phyloP scores from a whole-genome alignment of 2,329 filamentous ascomycete species.

The Neopestalotiopsis sp. region DNA sequence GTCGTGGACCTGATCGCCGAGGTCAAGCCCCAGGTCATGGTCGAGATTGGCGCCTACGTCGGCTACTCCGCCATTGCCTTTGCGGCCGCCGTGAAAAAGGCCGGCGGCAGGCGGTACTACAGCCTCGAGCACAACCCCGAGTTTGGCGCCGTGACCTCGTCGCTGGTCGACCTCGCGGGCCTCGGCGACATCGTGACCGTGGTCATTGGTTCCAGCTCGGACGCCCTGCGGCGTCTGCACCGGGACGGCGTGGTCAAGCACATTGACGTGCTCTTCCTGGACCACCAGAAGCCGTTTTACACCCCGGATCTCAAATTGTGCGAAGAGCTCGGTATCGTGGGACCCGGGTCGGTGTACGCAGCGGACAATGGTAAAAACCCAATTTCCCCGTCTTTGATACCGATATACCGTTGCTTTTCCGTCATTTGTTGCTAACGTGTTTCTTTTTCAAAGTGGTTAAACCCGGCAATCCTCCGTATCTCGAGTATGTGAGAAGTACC shows the following conservation, averaged over 20 bases:
- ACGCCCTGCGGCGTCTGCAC: conserved; percentile 67
- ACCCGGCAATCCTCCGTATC: conserved; percentile 73
- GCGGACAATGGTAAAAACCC: conserved; percentile 63
- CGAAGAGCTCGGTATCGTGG: conserved; percentile 71
- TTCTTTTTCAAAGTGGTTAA: conserved; percentile 56
- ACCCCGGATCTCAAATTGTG: conserved; percentile 77
- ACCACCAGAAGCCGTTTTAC: conserved; percentile 82
- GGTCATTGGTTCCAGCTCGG: conserved; percentile 71
- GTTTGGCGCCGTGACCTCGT: conserved; percentile 72
- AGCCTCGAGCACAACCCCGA: conserved; percentile 77
- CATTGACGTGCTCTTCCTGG: conserved; percentile 78
- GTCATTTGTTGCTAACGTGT: not conserved
- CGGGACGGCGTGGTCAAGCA: conserved; percentile 56
- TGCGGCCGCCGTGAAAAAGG: conserved; percentile 66
- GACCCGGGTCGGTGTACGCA: conserved; percentile 65
- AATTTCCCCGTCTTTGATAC: not conserved
- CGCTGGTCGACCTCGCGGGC: conserved; percentile 76
- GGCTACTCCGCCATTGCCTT: conserved; percentile 84
- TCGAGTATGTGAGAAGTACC: conserved; percentile 72
- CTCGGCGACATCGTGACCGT: conserved; percentile 74
- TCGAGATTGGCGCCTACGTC: conserved; percentile 82
- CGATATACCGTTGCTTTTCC: too few species aligned
- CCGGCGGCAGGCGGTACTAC: conserved; percentile 70
- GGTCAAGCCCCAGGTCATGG: conserved; percentile 70
- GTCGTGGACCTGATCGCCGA: conserved; percentile 72